Evolutionary conservation across 2,329 filamentous ascomycete genomes (phyloP).

Genomic region (Bipolaris victoriae): DNA sequence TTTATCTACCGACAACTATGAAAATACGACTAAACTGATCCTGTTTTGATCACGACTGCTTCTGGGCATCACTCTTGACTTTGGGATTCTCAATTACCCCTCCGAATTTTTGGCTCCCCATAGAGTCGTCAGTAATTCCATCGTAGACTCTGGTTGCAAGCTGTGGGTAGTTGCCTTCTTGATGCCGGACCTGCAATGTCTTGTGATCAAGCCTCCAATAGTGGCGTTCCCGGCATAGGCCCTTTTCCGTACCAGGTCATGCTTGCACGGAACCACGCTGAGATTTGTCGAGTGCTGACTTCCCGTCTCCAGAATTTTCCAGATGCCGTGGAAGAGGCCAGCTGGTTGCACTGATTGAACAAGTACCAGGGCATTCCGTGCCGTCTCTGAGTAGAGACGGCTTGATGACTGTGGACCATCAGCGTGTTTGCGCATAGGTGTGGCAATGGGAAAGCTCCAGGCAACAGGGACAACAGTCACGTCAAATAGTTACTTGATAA

Average conservation of each 20-base stretch:
- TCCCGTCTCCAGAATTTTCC: conserved; percentile 63
- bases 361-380: conserved; percentile 61
- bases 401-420: conserved; percentile 60
- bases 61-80: conserved; percentile 38
- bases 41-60: conserved; percentile 32
- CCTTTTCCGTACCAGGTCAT: conserved; percentile 60
- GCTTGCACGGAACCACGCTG: conserved; percentile 58
- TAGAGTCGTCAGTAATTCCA: conserved; percentile 51
- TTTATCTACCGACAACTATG: background rate
- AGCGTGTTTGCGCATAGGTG: conserved; percentile 59
- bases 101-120: background rate
- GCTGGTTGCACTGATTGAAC: conserved; percentile 58
- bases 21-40: conserved; percentile 20
- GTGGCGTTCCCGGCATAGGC: conserved; percentile 61
- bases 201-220: conserved; percentile 65
- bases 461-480: conserved; percentile 38
- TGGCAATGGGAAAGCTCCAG: conserved; percentile 58
- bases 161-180: conserved; percentile 65
- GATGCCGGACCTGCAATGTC: conserved; percentile 59
- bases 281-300: conserved; percentile 56
- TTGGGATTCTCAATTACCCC: background rate
- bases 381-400: conserved; percentile 57
- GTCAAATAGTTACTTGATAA: conserved; percentile 46
- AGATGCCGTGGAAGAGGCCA: conserved; percentile 59
- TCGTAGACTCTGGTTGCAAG: conserved; percentile 58